These are phyloP conservation scores for Botrytis porri DNA, from an alignment of 2,329 filamentous ascomycete genomes.

Conservation along the genomic window DNA sequence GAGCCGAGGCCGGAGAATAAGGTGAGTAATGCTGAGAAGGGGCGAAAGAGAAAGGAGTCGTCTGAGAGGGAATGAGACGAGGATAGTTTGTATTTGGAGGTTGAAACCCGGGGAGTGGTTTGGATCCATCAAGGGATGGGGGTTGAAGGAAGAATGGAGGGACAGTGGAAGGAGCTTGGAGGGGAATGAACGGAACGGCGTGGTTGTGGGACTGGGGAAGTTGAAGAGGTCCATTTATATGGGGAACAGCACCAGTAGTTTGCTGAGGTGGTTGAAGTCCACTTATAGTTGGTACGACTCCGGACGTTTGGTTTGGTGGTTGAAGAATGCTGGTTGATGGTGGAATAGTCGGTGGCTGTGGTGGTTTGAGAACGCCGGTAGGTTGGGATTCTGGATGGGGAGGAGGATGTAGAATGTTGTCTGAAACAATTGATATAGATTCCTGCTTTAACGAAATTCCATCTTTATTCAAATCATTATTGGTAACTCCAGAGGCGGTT, in stretches of 20 bases:
- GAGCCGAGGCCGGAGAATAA: slow-evolving; percentile 14
- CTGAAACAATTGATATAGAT: not conserved
- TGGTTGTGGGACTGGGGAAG: slow-evolving; percentile 20
- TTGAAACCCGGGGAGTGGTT: slow-evolving; percentile 38
- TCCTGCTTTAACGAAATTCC: not conserved
- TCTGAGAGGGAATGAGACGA: slow-evolving; percentile 23
- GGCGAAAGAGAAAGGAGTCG: slow-evolving; percentile 27
- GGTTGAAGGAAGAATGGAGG: slow-evolving; percentile 25
- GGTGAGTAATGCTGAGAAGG: slow-evolving; percentile 22
- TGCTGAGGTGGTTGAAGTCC: slow-evolving; percentile 17
- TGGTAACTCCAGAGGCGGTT: not conserved
- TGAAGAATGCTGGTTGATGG: slow-evolving; percentile 13
- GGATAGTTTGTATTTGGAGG: slow-evolving; percentile 36
- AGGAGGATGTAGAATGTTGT: slow-evolving; percentile 15
- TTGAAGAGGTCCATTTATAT: slow-evolving; percentile 14
- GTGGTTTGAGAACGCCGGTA: slow-evolving; percentile 20
- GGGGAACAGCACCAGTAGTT: slow-evolving; percentile 20
- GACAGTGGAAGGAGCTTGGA: slow-evolving; percentile 6
- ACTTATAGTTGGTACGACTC: slow-evolving; percentile 21
- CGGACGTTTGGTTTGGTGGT: slow-evolving; percentile 18
- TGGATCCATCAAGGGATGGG: slow-evolving; percentile 33
- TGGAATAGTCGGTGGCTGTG: slow-evolving; percentile 8
- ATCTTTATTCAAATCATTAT: slow-evolving; percentile 8
- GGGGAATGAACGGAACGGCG: slow-evolving; percentile 12
- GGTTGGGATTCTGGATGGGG: slow-evolving; percentile 24